phyloP scores from a whole-genome alignment of 768 basidiomycete species.

The Hysterangium stoloniferum region DNA sequence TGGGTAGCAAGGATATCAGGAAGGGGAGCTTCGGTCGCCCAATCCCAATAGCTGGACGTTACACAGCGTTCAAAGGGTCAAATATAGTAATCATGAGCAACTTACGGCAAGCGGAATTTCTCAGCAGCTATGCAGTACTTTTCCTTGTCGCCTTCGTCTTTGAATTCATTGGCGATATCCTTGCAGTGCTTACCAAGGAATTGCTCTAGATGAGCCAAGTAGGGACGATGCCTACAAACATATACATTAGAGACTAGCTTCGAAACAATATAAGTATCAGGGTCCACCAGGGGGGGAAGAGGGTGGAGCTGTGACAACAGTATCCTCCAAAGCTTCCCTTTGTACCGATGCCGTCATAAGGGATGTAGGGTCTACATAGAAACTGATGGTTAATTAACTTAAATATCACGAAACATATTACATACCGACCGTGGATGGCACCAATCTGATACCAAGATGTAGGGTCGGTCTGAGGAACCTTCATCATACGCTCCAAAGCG shows the following conservation, averaged over 20 bases:
- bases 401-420: background rate
- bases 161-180: slow-evolving; percentile 18
- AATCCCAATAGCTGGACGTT: slow-evolving; percentile 41
- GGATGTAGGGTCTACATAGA: slow-evolving; percentile 26
- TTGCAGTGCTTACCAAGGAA: slow-evolving; percentile 16
- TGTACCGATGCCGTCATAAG: slow-evolving; percentile 35
- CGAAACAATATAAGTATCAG: background rate
- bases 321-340: slow-evolving; percentile 36
- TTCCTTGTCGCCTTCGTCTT: slow-evolving; percentile 34
- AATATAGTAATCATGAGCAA: slow-evolving; percentile 20
- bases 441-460: slow-evolving; percentile 38
- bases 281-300: slow-evolving; percentile 42
- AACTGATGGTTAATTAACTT: background rate
- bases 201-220: slow-evolving; percentile 42
- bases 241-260: background rate
- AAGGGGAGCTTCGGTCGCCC: slow-evolving; percentile 34
- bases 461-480: slow-evolving; percentile 23
- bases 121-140: slow-evolving; percentile 26
- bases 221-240: slow-evolving; percentile 38
- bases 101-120: background rate
- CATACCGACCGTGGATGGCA: slow-evolving; percentile 41
- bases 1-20: slow-evolving; percentile 33
- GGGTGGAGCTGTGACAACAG: slow-evolving; percentile 44
- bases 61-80: slow-evolving; percentile 31
- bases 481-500: slow-evolving; percentile 19